Conservation (phyloP, 768 basidiomycete genomes). For the Mycena filopes region DNA sequence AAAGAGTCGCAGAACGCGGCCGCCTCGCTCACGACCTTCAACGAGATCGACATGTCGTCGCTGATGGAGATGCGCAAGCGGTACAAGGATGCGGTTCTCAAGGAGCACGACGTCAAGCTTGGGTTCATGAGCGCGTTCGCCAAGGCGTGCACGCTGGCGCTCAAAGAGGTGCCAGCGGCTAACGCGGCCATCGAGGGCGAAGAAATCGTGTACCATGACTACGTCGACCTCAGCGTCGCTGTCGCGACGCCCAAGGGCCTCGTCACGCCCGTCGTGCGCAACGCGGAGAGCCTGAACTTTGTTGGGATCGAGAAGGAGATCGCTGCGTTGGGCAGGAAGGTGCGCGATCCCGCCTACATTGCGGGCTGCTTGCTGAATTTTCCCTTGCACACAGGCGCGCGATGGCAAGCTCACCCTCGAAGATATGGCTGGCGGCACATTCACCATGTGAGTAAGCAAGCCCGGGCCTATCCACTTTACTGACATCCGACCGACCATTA, state of each 20-base stretch:
- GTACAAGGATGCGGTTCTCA: conserved; percentile 92
- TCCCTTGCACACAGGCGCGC: conserved; percentile 63
- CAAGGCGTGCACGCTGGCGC: conserved; percentile 82
- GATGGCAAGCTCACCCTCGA: conserved; percentile 96
- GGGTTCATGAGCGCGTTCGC: conserved; percentile 99
- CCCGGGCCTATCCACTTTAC: background rate
- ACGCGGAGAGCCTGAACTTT: conserved; percentile 87
- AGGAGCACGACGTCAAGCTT: conserved; percentile 94
- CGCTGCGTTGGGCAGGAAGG: conserved; percentile 90
- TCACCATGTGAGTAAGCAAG: conserved; percentile 83
- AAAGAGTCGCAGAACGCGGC: conserved; percentile 98
- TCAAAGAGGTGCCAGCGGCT: conserved; percentile 92
- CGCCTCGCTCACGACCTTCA: conserved; percentile 97
- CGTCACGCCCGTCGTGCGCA: conserved; percentile 95
- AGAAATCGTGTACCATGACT: conserved; percentile 92
- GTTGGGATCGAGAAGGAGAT: conserved; percentile 95
- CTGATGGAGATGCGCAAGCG: conserved; percentile 92
- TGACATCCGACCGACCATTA: conserved; percentile 50
- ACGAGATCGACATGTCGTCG: conserved; percentile 99
- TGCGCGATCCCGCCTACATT: conserved; percentile 35
- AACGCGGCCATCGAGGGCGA: conserved; percentile 96
- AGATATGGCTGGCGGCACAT: conserved; percentile 98
- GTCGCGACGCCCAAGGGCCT: conserved; percentile 98
- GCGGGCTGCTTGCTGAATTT: conserved; percentile 3
- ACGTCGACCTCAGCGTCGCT: conserved; percentile 93